These are phyloP conservation scores for Mycena epipterygia DNA, from an alignment of 768 basidiomycete species.

Conservation along the genomic window DNA sequence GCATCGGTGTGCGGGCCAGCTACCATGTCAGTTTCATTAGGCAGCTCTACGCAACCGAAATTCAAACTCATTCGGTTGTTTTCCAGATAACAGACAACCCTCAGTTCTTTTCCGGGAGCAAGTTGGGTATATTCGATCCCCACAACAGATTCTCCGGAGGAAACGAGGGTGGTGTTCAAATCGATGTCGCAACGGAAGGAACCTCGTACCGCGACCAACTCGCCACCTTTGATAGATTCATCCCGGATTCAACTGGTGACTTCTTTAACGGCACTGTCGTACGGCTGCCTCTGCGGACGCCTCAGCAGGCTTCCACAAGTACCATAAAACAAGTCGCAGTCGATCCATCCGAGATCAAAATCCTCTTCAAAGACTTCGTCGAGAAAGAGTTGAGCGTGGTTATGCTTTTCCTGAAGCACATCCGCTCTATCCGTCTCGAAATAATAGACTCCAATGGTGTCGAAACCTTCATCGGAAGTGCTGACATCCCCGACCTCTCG, in stretches of 20 bases:
- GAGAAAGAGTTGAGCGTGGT: slow-evolving; percentile 41
- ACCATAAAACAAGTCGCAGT: slow-evolving; percentile 32
- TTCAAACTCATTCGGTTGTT: too few species aligned
- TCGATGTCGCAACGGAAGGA: slow-evolving; percentile 26
- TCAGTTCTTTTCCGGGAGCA: slow-evolving; percentile 43
- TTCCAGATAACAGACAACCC: slow-evolving; percentile 48
- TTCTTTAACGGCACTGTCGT: slow-evolving; percentile 41
- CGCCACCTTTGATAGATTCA: slow-evolving; percentile 34
- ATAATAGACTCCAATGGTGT: slow-evolving; percentile 37
- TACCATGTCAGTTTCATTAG: slow-evolving; percentile 50
- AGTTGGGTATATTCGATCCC: slow-evolving; percentile 47
- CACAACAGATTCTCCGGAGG: slow-evolving; percentile 35
- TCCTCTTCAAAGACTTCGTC: slow-evolving; percentile 42
- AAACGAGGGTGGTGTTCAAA: slow-evolving; percentile 35
- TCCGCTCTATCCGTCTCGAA: slow-evolving; percentile 42
- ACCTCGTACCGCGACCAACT: slow-evolving; percentile 40
- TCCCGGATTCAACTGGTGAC: background rate
- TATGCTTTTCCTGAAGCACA: slow-evolving; percentile 45
- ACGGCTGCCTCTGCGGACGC: slow-evolving; percentile 46
- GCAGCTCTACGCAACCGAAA: too few species aligned
- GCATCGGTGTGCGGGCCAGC: slow-evolving; percentile 46
- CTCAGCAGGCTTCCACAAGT: slow-evolving; percentile 25
- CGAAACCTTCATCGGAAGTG: slow-evolving; percentile 32
- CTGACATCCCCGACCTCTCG: slow-evolving; percentile 31
- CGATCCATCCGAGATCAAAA: slow-evolving; percentile 31